Percentiles rank a stretch among this genome's conserved stretches.
Conservation (phyloP, 2,329 filamentous ascomycete genomes). For the Septoria linicola region DNA sequence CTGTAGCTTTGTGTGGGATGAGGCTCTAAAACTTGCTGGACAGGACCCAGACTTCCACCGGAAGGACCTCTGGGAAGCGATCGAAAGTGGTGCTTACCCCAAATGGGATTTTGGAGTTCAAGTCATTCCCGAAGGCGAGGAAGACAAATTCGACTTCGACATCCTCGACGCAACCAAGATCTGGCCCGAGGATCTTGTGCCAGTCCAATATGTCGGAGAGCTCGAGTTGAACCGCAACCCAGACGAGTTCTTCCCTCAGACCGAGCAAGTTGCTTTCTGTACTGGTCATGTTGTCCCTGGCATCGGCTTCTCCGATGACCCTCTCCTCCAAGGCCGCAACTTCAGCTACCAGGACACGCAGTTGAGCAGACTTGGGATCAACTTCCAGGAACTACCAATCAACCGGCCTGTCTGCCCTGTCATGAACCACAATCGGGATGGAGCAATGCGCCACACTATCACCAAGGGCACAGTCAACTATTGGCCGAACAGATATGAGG, state of each 20-base stretch:
- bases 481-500: slow-evolving; percentile 71
- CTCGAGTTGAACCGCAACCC: slow-evolving; percentile 76
- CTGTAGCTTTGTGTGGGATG: slow-evolving; percentile 76
- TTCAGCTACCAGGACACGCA: slow-evolving; percentile 68
- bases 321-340: slow-evolving; percentile 71
- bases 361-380: slow-evolving; percentile 67
- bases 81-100: slow-evolving; percentile 67
- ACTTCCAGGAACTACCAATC: slow-evolving; percentile 75
- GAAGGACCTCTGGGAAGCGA: slow-evolving; percentile 73
- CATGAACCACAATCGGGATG: slow-evolving; percentile 38
- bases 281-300: slow-evolving; percentile 77
- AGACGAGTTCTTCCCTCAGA: slow-evolving; percentile 79
- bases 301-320: slow-evolving; percentile 74
- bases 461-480: slow-evolving; percentile 73
- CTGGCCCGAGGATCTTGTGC: slow-evolving; percentile 75
- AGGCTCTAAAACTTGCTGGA: slow-evolving; percentile 70
- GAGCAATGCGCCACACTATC: slow-evolving; percentile 67
- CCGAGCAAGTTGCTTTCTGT: slow-evolving; percentile 80
- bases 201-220: slow-evolving; percentile 74
- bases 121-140: slow-evolving; percentile 66
- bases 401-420: slow-evolving; percentile 56
- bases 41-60: slow-evolving; percentile 81
- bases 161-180: slow-evolving; percentile 82
- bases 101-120: slow-evolving; percentile 86
- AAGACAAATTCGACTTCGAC: slow-evolving; percentile 80